Percentiles rank a stretch among this genome's conserved stretches.
Evolutionary conservation across 2,329 filamentous ascomycete species (phyloP).

Genomic region (Pseudogymnoascus destructans): DNA sequence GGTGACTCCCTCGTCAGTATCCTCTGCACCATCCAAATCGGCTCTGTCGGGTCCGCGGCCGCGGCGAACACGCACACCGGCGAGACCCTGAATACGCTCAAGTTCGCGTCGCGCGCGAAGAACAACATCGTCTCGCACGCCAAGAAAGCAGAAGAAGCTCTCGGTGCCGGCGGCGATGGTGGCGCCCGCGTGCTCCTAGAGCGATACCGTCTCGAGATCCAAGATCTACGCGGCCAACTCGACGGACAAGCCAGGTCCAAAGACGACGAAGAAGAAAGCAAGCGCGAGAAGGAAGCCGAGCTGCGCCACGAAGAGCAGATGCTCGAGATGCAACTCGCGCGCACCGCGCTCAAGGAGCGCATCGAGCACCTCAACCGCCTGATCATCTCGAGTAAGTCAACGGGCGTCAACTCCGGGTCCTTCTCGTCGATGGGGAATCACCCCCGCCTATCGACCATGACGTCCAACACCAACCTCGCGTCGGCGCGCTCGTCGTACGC

Average conservation of each 20-base stretch:
- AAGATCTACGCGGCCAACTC: conserved; percentile 65
- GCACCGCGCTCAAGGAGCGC: conserved; percentile 89
- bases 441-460: conserved; percentile 40
- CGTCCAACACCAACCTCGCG: conserved; percentile 33
- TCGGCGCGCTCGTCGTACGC: conserved; percentile 59
- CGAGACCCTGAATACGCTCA: conserved; percentile 90
- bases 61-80: conserved; percentile 61
- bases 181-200: conserved; percentile 79
- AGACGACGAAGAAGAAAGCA: conserved; percentile 58
- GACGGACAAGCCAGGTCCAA: conserved; percentile 65
- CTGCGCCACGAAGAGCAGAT: conserved; percentile 92
- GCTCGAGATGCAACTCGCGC: conserved; percentile 93
- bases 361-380: conserved; percentile 94
- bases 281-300: conserved; percentile 64
- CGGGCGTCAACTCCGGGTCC: conserved; percentile 73
- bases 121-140: conserved; percentile 97
- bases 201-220: conserved; percentile 86
- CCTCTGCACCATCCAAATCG: conserved; percentile 88
- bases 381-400: conserved; percentile 90
- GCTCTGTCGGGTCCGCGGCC: conserved; percentile 59
- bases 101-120: conserved; percentile 91
- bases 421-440: conserved; percentile 55
- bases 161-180: conserved; percentile 68
- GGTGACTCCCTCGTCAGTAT: conserved; percentile 94
- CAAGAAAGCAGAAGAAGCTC: conserved; percentile 83